Base-by-base conservation (phyloP, 805 yeast species). In the Sungouiozyma intestinalis region DNA sequence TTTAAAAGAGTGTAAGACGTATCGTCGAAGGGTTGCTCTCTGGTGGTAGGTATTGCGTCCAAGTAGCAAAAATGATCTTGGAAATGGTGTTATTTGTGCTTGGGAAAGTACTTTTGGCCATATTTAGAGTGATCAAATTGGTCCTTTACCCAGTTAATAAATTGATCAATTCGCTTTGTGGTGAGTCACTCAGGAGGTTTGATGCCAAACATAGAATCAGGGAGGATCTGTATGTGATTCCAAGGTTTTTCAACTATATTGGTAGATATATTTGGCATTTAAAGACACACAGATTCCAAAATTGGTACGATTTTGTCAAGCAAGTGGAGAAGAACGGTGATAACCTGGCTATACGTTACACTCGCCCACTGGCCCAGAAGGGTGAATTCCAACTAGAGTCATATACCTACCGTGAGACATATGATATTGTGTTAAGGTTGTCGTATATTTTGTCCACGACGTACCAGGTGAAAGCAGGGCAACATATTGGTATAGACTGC, bases 401-500 rank as follows among this genome's bases (percentile, higher is more conserved):
- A 11, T 81, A 67, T 56, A 83, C 94, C 0, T 88, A 83, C 59
- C 62, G 64, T 41, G 80, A 87, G 62, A 60, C 84, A 35, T 79
- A 81, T 55, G 79, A 76, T 39, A 71, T 77, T 51, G 73, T 84
- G 4, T 68, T 84, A 47, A 64, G 81, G 46, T 66, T 85, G 48
- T 79, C 94, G 3, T 71, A 74, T 50, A 72, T 85, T 36, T 66
- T 90, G 50, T 73, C 67, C 38, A 60, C 72, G 47, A 77, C 80
- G 44, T 79, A 77, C 52, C 81, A 81, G 2, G 74, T 88, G 32
- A 64, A 76, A 16, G 63, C 76, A 13, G 79, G 79, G 35, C 85
- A 85, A 48, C 72, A 78, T 8, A 76, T 90, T 37, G 94, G 84
- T 0, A 53, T 90, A 36, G 81, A 80, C 53, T 81, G 77, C 55